A percentile compares a stretch with the other conserved stretches of the same genome.
These are phyloP conservation scores for Flaveria robusta DNA, from an alignment of 129 eudicot species.

Conservation along the genomic window DNA sequence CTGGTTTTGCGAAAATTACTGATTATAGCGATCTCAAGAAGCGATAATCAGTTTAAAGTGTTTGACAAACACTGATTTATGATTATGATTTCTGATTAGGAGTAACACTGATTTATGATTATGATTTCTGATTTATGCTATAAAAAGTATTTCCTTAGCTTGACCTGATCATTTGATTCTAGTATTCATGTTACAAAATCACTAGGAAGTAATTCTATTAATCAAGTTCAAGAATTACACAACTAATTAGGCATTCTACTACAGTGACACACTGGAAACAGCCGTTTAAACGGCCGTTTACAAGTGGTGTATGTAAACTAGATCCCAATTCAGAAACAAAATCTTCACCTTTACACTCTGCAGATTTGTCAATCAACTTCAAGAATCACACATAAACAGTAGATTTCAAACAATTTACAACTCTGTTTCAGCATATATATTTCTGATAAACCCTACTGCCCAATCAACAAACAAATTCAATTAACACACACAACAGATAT, in stretches of 20 bases:
- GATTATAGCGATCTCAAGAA: not conserved
- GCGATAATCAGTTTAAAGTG: not conserved
- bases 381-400: not conserved
- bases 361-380: slow-evolving; percentile 4
- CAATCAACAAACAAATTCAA: not conserved
- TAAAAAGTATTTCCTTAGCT: no score
- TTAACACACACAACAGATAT: slow-evolving; percentile 4
- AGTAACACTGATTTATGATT: no score
- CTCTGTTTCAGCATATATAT: not conserved
- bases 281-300: no score
- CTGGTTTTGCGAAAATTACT: no score
- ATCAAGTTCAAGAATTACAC: no score
- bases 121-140: no score
- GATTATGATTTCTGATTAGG: not conserved
- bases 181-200: not conserved
- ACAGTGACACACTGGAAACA: no score
- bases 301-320: no score
- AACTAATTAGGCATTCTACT: no score
- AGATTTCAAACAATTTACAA: not conserved
- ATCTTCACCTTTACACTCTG: slow-evolving; percentile 2
- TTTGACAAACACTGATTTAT: no score
- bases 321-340: not conserved
- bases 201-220: no score
- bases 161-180: slow-evolving; percentile 11
- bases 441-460: not conserved